Conservation (phyloP, 352 stramenopile genomes). For the Pythium scleroteichum region DNA sequence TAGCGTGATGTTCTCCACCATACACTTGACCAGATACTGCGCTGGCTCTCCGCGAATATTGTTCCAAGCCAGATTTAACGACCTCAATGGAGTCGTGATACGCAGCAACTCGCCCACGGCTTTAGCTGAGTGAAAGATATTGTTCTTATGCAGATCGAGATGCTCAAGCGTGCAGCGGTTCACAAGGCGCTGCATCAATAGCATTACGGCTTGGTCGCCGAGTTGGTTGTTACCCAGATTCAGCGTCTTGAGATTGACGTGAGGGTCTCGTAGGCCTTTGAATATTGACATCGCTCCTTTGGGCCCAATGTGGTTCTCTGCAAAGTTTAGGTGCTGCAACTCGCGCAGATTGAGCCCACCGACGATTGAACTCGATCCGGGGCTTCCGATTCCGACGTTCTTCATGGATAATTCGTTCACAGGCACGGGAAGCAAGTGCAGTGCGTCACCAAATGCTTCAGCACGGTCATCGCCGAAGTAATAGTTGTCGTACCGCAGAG, state of each 20-base stretch:
- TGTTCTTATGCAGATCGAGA: slow-evolving; percentile 59
- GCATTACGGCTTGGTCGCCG: slow-evolving; percentile 57
- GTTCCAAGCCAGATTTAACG: slow-evolving; percentile 76
- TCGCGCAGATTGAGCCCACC: slow-evolving; percentile 49
- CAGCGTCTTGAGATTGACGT: slow-evolving; percentile 60
- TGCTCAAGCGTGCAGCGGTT: slow-evolving; percentile 70
- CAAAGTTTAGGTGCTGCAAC: slow-evolving; percentile 66
- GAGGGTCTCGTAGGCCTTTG: slow-evolving; percentile 49
- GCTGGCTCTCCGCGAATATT: slow-evolving; percentile 71
- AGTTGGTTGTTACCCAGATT: slow-evolving; percentile 74
- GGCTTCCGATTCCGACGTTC: slow-evolving; percentile 62
- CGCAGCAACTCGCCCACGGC: slow-evolving; percentile 60
- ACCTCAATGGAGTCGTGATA: slow-evolving; percentile 54
- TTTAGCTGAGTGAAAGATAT: slow-evolving; percentile 64
- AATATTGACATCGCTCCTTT: slow-evolving; percentile 63
- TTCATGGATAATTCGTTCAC: slow-evolving; percentile 72
- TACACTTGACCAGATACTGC: slow-evolving; percentile 57
- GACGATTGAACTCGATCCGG: slow-evolving; percentile 58
- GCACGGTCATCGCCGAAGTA: slow-evolving; percentile 72
- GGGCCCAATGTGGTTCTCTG: slow-evolving; percentile 58
- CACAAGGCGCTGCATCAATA: slow-evolving; percentile 60
- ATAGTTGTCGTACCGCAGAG: slow-evolving; percentile 70
- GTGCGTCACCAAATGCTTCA: slow-evolving; percentile 56
- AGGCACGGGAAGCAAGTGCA: slow-evolving; percentile 54
- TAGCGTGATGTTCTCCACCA: slow-evolving; percentile 75